Evolutionary conservation across 2,329 filamentous ascomycete species (phyloP), one percentile per base, ranked within the genome.

Genomic region (Parascedosporium putredinis): DNA sequence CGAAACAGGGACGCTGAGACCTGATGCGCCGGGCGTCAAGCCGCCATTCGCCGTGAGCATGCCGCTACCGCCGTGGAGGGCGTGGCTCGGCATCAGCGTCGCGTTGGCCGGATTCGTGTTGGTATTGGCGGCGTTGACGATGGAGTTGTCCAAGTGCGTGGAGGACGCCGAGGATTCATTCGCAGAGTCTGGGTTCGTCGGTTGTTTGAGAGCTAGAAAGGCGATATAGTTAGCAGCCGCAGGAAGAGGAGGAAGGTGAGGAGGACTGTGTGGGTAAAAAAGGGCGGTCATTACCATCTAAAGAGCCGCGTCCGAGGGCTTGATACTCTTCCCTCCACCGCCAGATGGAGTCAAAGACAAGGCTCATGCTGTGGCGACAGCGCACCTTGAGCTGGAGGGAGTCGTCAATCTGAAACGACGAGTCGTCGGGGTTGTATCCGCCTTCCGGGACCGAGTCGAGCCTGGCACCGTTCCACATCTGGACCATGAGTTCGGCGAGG

Each of bases 271-370:
- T 42, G 4, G 2, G 22, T 5, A 20, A 24, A 43, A 40, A 16
- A 40, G 34, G 34, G 54, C 23, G 49, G 47, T 50, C 68, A 78
- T 71, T 74, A 88, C 84, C 76, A 68, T 88, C 84, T 50, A 88
- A 73, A 54, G 73, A 75, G 51, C 83, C 84, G 59, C 83, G 77
- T 45, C 82, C 85, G 62, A 81, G 75, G 45, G 83, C 78, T 63
- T 86, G 83, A 58, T 79, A 88, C 61, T 90, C 85, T 61, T 88
- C 84, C 56, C 87, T 78, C 86, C 86, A 93, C 54, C 86, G 77
- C 86, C 86, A 91, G 47, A 89, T 86, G 10, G 84, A 87, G 65
- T 93, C 86, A 59, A 87, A 91, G 2, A 93, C 81, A 12, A 90
- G 75, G 62, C 84, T 89, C 81, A 91, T 88, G 64, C 86, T 90